Percentiles rank a stretch among this genome's conserved stretches.
Evolutionary conservation across 495 filamentous ascomycete genomes (phyloP).

Genomic region (Cryomyces antarcticus): DNA sequence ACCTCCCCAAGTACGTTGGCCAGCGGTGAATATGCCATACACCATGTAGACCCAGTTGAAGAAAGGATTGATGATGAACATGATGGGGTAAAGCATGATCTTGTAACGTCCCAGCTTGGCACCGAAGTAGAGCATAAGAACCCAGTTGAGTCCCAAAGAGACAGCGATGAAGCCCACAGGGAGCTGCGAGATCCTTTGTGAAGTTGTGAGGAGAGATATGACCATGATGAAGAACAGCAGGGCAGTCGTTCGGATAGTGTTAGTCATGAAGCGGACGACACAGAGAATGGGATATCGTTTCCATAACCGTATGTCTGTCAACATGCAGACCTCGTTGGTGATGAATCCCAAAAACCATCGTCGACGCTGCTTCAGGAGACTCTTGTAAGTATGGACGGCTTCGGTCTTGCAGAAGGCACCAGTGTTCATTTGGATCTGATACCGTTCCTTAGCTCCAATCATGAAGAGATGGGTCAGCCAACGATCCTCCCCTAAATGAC

Average conservation of each 20-base stretch:
- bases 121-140: constrained; percentile 94
- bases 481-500: constrained; percentile 86
- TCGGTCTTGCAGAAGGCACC: constrained; percentile 98
- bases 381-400: constrained; percentile 72
- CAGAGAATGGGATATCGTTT: constrained; percentile 78
- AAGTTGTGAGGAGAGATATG: constrained; percentile 70
- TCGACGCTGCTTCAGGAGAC: constrained; percentile 82
- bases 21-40: constrained; percentile 71
- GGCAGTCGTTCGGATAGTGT: constrained; percentile 90
- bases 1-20: constrained; percentile 91
- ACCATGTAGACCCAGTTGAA: constrained; percentile 99
- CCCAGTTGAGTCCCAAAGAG: constrained; percentile 86
- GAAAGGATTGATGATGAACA: constrained; percentile 91
- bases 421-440: constrained; percentile 95
- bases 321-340: constrained; percentile 96
- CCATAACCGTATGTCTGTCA: constrained; percentile 87
- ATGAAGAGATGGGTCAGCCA: constrained; percentile 99
- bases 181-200: constrained; percentile 51
- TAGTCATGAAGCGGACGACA: constrained; percentile 79
- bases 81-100: constrained; percentile 82
- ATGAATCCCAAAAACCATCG: constrained; percentile 97
- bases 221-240: constrained; percentile 93
- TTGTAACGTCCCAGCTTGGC: constrained; percentile 73
- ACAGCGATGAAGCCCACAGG: constrained; percentile 90
- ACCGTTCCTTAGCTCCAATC: constrained; percentile 81